Evolutionary conservation across 108 stramenopile genomes (phyloP), one percentile per base, ranked within the genome.

Genomic region (Stephanodiscus triporus): DNA sequence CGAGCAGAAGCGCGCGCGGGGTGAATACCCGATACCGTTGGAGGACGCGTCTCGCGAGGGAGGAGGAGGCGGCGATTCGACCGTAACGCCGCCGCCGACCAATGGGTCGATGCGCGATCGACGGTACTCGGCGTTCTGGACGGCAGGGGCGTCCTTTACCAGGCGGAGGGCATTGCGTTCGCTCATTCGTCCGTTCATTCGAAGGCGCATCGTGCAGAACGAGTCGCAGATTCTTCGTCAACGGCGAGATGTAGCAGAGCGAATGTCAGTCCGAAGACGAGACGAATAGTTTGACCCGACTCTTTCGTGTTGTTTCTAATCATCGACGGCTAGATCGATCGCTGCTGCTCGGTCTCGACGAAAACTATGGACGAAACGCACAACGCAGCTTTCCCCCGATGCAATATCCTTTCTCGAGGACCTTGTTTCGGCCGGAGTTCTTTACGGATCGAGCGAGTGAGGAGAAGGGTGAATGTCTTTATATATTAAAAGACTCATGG

Each of bases 121-220:
- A 72, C 75, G 51, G 53, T 91, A 20, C 34, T 53, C 71, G 73
- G 55, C 8, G 73, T 91, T 20, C n/a, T 83, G 10, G 27, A 54
- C 30, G 81, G 83, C 8, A 10, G 73, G 22, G 82, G 83, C 2
- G 65, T 60, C 29, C 68, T 95, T 63, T 76, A 77, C 71, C 89
- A 88, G 26, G 89, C 88, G 6, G 90, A 91, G 73, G 94, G 94
- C 9, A 67, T 95, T 22, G 61, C 83, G 0, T 90, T 89, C 72
- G 90, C 90, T 9, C 88, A 88, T 75, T 92, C 91, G 6, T 55
- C 8, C 45, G 23, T 84, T 27, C 58, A 68, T 20, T 42, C 71
- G 30, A 48, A 69, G 37, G 58, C 14, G 22, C 60, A 66, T 17
- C 30, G 42, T 38, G 24, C 30, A 30, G 38, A 23, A 63, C 51